Percentiles rank a stretch among this genome's conserved stretches.
Conservation (phyloP, 2,329 filamentous ascomycete species). For the Ceratocystis ficicola region DNA sequence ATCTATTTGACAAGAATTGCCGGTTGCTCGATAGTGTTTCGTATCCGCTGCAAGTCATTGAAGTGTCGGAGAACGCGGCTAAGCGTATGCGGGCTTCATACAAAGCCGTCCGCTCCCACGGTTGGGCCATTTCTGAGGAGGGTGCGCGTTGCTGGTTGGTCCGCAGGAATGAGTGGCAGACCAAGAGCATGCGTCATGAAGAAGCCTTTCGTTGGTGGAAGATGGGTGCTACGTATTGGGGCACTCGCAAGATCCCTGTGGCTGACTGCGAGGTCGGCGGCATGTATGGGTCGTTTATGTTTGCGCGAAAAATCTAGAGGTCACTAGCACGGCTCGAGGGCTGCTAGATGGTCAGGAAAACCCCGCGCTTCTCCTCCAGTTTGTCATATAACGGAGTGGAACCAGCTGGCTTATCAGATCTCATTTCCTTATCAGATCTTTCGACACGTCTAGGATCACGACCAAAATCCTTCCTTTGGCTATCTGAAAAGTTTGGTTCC, state of each 20-base stretch:
- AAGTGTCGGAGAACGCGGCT: slow-evolving; percentile 58
- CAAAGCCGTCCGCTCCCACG: slow-evolving; percentile 46
- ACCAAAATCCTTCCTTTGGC: not conserved
- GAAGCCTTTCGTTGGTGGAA: slow-evolving; percentile 58
- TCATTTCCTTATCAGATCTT: not conserved
- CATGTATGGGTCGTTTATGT: slow-evolving; percentile 70
- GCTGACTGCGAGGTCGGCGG: slow-evolving; percentile 83
- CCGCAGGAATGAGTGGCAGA: slow-evolving; percentile 34
- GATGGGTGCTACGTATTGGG: slow-evolving; percentile 74
- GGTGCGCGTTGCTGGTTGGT: slow-evolving; percentile 57
- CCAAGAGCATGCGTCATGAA: slow-evolving; percentile 27
- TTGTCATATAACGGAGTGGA: too few species aligned
- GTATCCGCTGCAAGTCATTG: slow-evolving; percentile 61
- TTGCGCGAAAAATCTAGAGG: slow-evolving; percentile 43
- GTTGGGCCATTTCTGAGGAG: slow-evolving; percentile 62
- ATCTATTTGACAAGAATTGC: slow-evolving; percentile 39
- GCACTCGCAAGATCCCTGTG: slow-evolving; percentile 84
- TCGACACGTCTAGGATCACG: not conserved
- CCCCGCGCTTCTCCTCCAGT: too few species aligned
- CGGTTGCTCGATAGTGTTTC: slow-evolving; percentile 48
- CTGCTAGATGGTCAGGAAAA: not conserved
- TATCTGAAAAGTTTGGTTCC: not conserved
- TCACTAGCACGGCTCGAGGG: not conserved
- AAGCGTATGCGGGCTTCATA: slow-evolving; percentile 51
- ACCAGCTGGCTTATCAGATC: not conserved